phyloP scores from a whole-genome alignment of 805 yeast genomes.

The Cyberlindnera maclurae region DNA sequence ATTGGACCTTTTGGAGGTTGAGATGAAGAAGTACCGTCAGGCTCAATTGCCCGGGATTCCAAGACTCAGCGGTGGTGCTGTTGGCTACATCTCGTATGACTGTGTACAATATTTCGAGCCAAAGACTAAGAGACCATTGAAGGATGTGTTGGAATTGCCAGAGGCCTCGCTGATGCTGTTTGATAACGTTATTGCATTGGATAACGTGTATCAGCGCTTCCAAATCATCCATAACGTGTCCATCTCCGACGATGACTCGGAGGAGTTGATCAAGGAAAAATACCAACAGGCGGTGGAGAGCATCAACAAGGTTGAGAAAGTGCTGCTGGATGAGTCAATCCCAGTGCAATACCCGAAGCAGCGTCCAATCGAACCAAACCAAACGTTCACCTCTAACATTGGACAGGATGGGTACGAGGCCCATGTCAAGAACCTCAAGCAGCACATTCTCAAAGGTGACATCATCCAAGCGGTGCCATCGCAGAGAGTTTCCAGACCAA shows the following conservation, averaged over 20 bases:
- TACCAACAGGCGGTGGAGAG: conserved; percentile 47
- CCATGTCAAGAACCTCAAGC: conserved; percentile 68
- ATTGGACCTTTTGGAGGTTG: conserved; percentile 62
- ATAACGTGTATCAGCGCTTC: conserved; percentile 88
- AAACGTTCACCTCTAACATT: conserved; percentile 75
- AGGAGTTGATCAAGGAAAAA: conserved; percentile 33
- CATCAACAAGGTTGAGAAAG: conserved; percentile 48
- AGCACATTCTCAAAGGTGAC: conserved; percentile 85
- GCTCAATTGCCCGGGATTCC: conserved; percentile 81
- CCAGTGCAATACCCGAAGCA: conserved; percentile 65
- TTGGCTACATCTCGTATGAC: conserved; percentile 93
- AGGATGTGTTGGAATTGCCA: conserved; percentile 79
- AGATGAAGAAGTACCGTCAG: conserved; percentile 56
- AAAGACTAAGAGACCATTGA: conserved; percentile 62
- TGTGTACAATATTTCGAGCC: conserved; percentile 98
- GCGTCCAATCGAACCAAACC: conserved; percentile 58
- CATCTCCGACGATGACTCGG: conserved; percentile 28
- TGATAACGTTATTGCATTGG: conserved; percentile 86
- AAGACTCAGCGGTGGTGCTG: conserved; percentile 87
- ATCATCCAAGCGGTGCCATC: conserved; percentile 98
- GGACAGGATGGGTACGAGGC: conserved; percentile 90
- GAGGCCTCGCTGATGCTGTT: conserved; percentile 89
- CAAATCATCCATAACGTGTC: conserved; percentile 81
- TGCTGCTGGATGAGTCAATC: conserved; percentile 36
- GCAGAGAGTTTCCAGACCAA: conserved; percentile 92